Base-by-base conservation (phyloP, 2,329 filamentous ascomycete species). In the Drechslerella dactyloides region DNA sequence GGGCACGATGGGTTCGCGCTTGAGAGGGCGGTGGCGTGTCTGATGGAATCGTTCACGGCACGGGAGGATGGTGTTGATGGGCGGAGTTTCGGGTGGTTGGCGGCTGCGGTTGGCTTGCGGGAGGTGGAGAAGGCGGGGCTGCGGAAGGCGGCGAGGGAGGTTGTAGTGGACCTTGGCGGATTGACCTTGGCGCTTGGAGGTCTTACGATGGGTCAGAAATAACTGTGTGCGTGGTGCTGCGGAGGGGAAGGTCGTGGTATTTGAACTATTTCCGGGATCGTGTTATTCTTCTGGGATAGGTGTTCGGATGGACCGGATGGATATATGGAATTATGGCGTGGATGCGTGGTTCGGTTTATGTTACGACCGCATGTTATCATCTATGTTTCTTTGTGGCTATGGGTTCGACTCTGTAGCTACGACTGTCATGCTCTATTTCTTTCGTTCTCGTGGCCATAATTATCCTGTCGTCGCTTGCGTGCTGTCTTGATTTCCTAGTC, bases 41-140 rank as follows among this genome's bases (percentile, higher is more conserved):
- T 72, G 6, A 76, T 78, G 11, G 75, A 74, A 1, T 76, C 75
- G 46, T 75, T 76, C 30, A 73, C 75, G 27, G 65, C 76, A 1
- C 79, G 80, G 0, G 74, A 79, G 65, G 70, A 73, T 48, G 56
- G 52, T 44, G 69, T 57, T 6, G 57, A 44, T 58, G 65, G 85
- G 62, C 76, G 80, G 73, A 85, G 84, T 73, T 86, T 85, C 77
- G 81, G 79, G 73, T 86, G 85, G 76, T 78, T 86, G 15, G 82
- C 83, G 64, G 83, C 83, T 2, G 81, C 80, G 0, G 80, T 83
- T 0, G 82, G 81, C 64, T 78, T 86, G 79, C 80, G 80, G 61
- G 83, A 85, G 78, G 76, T 85, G 54, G 79, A 81, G 75, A 78
- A 75, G 58, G 61, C 52, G 27, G 63, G 50, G 19, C 63, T 79